Evolutionary conservation across 495 filamentous ascomycete species (phyloP).

Genomic region (Xylaria intraflava): DNA sequence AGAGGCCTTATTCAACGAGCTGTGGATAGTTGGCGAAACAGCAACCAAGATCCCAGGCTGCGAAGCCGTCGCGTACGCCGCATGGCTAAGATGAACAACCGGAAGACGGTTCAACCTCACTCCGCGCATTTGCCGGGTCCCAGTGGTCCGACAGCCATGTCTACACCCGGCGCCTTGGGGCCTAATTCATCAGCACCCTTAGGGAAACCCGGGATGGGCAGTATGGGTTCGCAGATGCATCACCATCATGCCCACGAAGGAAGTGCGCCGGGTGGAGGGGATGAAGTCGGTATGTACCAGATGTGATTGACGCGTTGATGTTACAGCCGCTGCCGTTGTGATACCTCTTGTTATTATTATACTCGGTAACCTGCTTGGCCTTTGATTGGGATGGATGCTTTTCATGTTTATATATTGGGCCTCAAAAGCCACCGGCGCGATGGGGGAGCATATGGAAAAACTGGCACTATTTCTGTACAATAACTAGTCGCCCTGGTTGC

Average conservation of each 20-base stretch:
- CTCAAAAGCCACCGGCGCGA: conserved; percentile 25
- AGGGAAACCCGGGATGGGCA: conserved; percentile 51
- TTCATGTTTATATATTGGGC: conserved; percentile 30
- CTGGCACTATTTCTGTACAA: conserved; percentile 32
- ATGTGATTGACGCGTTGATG: conserved; percentile 48
- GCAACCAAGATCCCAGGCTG: conserved; percentile 89
- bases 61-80: conserved; percentile 85
- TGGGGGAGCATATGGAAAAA: conserved; percentile 22
- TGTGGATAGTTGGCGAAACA: conserved; percentile 98
- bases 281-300: conserved; percentile 96
- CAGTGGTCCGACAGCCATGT: conserved; percentile 48
- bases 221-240: conserved; percentile 52
- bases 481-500: conserved; percentile 24
- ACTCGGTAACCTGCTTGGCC: conserved; percentile 23
- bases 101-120: conserved; percentile 56
- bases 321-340: conserved; percentile 26
- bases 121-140: conserved; percentile 44
- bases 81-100: conserved; percentile 89
- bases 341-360: conserved; percentile 41
- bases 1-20: conserved; percentile 92
- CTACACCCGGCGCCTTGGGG: conserved; percentile 38
- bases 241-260: conserved; percentile 75
- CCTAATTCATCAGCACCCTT: conserved; percentile 40
- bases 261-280: conserved; percentile 58
- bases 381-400: conserved; percentile 24